Evolutionary conservation across 1,284 basidiomycete species (phyloP).

Genomic region (Pascua guehoae): DNA sequence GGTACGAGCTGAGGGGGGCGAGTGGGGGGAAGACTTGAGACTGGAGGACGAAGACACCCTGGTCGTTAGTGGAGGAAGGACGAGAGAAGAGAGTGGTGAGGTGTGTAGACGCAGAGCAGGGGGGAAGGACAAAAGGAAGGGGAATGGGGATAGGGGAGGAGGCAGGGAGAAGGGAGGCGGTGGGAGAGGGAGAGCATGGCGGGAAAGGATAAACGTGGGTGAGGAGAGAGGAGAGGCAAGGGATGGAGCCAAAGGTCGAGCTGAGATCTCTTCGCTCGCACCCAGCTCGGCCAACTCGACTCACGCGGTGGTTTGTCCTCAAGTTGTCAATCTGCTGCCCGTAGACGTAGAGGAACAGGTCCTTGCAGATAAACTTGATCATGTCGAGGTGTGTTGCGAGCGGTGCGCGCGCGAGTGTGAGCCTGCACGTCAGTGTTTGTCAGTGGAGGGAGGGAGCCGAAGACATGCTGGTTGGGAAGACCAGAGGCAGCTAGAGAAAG

Average conservation of each 20-base stretch:
- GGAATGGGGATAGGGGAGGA: too few species aligned
- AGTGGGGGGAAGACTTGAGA: slow-evolving; percentile 86
- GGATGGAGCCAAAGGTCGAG: background rate
- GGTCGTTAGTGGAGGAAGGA: background rate
- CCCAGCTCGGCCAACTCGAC: slow-evolving; percentile 9
- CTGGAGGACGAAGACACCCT: slow-evolving; percentile 92
- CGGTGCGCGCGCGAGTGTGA: slow-evolving; percentile 69
- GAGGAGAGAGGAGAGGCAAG: background rate
- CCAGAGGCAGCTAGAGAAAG: background rate
- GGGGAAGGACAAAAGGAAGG: background rate
- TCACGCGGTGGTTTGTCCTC: slow-evolving; percentile 84
- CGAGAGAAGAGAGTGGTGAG: too few species aligned
- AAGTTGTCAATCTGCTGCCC: slow-evolving; percentile 89
- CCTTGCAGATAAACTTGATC: slow-evolving; percentile 95
- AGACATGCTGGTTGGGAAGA: too few species aligned
- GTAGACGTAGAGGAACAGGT: slow-evolving; percentile 56
- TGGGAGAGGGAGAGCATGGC: too few species aligned
- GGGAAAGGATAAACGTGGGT: too few species aligned
- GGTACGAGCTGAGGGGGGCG: slow-evolving; percentile 63
- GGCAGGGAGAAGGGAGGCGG: too few species aligned
- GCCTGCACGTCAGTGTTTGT: slow-evolving; percentile 50
- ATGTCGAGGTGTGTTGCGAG: slow-evolving; percentile 81
- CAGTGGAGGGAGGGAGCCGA: background rate
- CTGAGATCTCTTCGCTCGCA: too few species aligned
- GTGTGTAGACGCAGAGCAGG: background rate